Base-by-base conservation (phyloP, 441 rosid genomes). In the Melastoma candidum region DNA sequence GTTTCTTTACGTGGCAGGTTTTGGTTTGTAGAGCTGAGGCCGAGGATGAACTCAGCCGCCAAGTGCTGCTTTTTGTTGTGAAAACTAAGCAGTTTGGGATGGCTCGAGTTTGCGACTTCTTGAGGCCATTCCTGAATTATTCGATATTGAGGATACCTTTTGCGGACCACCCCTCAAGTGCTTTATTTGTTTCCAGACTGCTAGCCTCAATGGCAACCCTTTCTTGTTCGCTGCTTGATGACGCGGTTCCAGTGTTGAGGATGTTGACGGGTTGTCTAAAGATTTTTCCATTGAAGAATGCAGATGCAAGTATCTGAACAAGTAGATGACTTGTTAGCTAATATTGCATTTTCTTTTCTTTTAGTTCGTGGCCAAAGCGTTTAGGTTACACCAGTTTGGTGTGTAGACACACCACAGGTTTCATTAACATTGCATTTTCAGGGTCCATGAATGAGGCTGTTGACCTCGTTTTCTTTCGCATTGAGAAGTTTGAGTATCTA, bases 141-240 rank as follows among this genome's bases (percentile, higher is more conserved):
- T 64, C 82, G 1, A 61, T 87, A 59, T 63, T 87, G 48, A 64
- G 80, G 39, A 43, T 76, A 47, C 80, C 87, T 3, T 64, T 74
- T 72, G 69, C 67, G 22, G 22, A 17, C 39, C 74, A 77, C 63
- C 63, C 79, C 46, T 54, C 74, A 0, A 57, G 77, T 0, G 63
- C 70, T 29, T 68, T 71, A 63, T 87, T 87, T 67, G 67, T 70
- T 3, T 76, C 81, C 75, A 84, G 77, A 55, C 71, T 92, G 29
- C 12, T 85, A 24, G 75, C 87, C 46, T 82, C 90, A n/a, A 59
- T 92, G 74, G 77, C 95, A 25, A 82, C 96, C 4, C 67, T 87
- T 61, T 83, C 93, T 71, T 92, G 90, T 66, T 78, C 94, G n/a
- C 64, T 60, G 63, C 77, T 80, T 22, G 14, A 63, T 11, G 87